Conservation (phyloP, 371 early-diverging fungal species). For the Rhizopus microsporus region DNA sequence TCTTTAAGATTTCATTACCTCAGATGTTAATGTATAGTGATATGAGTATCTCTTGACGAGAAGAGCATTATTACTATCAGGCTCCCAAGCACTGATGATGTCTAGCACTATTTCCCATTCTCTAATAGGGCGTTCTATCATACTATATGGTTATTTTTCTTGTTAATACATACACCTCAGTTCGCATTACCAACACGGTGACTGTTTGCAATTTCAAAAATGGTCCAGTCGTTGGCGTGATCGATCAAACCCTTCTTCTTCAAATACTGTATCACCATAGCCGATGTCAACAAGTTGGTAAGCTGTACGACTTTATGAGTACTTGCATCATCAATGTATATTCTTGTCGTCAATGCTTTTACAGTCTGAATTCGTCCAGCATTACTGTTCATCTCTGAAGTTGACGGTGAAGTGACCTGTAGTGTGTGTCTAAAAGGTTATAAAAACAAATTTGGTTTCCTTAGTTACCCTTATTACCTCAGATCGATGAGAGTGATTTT, state of each 20-base stretch:
- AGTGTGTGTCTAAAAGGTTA: neutral
- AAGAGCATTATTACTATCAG: slow-evolving; percentile 69
- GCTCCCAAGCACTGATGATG: slow-evolving; percentile 81
- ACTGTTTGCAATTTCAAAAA: slow-evolving; percentile 88
- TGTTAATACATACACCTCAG: slow-evolving; percentile 1
- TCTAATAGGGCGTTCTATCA: slow-evolving; percentile 81
- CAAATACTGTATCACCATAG: slow-evolving; percentile 71
- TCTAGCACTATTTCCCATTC: slow-evolving; percentile 89
- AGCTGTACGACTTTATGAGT: slow-evolving; percentile 76
- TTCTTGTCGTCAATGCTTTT: slow-evolving; percentile 72
- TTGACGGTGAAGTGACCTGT: neutral
- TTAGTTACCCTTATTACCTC: neutral
- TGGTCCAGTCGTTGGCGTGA: slow-evolving; percentile 73
- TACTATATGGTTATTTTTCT: neutral
- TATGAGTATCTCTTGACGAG: slow-evolving; percentile 73
- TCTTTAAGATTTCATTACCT: slow-evolving; percentile 27
- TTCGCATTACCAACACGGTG: slow-evolving; percentile 61
- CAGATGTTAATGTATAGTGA: slow-evolving; percentile 44
- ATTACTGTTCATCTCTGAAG: slow-evolving; percentile 7
- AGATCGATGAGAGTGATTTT: neutral
- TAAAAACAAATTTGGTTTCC: neutral
- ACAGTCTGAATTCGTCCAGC: slow-evolving; percentile 28
- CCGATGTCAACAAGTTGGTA: slow-evolving; percentile 72
- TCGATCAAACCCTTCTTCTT: slow-evolving; percentile 60
- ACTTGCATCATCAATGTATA: slow-evolving; percentile 79